Conservation (phyloP, 305 asterid species). For the Lippia alba region DNA sequence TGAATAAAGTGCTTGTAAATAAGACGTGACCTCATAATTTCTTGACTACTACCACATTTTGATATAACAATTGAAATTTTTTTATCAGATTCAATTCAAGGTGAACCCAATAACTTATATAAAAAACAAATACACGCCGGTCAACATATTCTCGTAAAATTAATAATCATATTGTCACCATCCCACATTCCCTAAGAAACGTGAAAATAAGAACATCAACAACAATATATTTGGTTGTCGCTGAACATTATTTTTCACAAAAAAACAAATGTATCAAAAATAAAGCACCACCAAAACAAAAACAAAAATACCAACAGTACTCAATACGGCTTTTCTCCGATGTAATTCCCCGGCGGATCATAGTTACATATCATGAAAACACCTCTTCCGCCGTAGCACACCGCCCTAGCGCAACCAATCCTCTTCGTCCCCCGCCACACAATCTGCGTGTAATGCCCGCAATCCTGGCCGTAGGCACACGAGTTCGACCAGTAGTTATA, state of each 20-base stretch:
- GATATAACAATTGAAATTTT: too few relatives aligned
- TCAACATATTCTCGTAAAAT: too few relatives aligned
- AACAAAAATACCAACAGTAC: not conserved
- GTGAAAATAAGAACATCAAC: not conserved
- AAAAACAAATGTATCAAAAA: not conserved
- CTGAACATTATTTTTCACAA: too few relatives aligned
- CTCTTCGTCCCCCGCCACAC: constrained; percentile 66
- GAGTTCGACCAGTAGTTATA: constrained; percentile 61
- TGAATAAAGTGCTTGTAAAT: too few relatives aligned
- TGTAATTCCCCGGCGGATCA: constrained; percentile 76
- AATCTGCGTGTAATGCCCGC: constrained; percentile 89
- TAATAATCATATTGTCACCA: too few relatives aligned
- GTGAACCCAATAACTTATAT: too few relatives aligned
- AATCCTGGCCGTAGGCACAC: constrained; percentile 55
- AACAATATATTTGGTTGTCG: too few relatives aligned
- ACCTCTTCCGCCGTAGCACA: constrained; percentile 57
- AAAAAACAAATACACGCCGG: too few relatives aligned
- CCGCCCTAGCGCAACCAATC: constrained; percentile 73
- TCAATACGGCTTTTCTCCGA: constrained; percentile 77
- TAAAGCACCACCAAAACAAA: not conserved
- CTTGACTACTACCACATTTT: too few relatives aligned
- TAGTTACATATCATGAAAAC: constrained; percentile 83
- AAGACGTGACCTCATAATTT: too few relatives aligned
- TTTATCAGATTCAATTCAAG: too few relatives aligned
- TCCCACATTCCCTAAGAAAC: too few relatives aligned